Evolutionary conservation across 768 basidiomycete genomes (phyloP), one percentile per base, ranked within the genome.

Genomic region (Termitomyces heimii): DNA sequence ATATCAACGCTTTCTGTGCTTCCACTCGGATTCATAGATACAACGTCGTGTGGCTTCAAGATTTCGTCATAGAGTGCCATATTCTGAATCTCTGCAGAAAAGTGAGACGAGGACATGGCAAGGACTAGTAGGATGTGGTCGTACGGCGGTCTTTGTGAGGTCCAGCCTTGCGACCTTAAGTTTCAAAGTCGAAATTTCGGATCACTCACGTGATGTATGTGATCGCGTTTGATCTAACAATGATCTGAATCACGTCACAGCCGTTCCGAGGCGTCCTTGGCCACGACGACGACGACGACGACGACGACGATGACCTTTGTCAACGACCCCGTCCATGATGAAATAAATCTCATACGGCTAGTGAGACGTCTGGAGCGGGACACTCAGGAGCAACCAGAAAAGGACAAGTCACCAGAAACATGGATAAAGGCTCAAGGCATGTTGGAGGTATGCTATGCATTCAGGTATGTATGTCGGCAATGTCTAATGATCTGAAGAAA

Each of bases 271-370:
- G 18, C 28, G 2, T 44, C n/a, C n/a, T 14, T 14, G n/a, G 24
- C 34, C 34, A 50, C 35, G 50, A 39, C 50, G 18, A 39, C 50
- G 4, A 26, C 50, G 24, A 59, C 52, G 54, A 53, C 55, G 50
- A 39, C 50, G 18, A 39, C 50, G 4, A 26, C 50, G 24, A 59
- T 55, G 54, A 53, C 55, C 1, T 35, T 16, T 22, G 37, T 42
- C 24, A 58, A 55, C 39, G 56, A 65, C 53, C 60, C 58, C 1
- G 39, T 56, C 16, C 88, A 88, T 57, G 85, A 91, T 71, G 79
- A 81, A 61, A 81, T 91, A 13, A 91, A 91, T 68, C 73, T 91
- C 9, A 70, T 71, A 10, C 77, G 86, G 49, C 76, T 91, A 7
- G 68, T 90, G 5, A 75, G 78, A 44, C 68, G 83, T 55, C 77